A percentile compares a stretch with the other conserved stretches of the same genome.
Evolutionary conservation across 768 basidiomycete genomes (phyloP).

Genomic region (Jaapia argillacea): DNA sequence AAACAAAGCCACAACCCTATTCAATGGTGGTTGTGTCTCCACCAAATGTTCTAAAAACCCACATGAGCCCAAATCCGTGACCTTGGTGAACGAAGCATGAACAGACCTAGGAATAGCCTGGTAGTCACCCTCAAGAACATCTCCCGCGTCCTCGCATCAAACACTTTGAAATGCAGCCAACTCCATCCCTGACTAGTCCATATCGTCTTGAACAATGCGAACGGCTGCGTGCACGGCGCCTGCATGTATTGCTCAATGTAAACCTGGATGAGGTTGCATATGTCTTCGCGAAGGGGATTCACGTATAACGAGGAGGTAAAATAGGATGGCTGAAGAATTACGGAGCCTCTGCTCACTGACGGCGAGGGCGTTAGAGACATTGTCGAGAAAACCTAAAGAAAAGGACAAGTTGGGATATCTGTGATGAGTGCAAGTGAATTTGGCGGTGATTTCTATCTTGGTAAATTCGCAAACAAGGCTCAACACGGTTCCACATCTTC

Average conservation of each 20-base stretch:
- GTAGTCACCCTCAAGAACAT: constrained; percentile 47
- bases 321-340: constrained; percentile 62
- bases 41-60: constrained; percentile 45
- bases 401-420: neutral
- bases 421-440: neutral
- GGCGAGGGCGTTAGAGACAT: constrained; percentile 44
- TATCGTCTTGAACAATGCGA: constrained; percentile 57
- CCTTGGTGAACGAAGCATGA: neutral
- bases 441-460: too few relatives aligned
- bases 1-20: constrained; percentile 54
- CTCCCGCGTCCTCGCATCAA: constrained; percentile 58
- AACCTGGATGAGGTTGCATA: constrained; percentile 37
- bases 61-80: too few relatives aligned
- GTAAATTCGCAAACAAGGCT: too few relatives aligned
- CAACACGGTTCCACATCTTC: neutral
- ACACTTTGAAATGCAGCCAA: constrained; percentile 67
- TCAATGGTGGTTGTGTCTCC: constrained; percentile 39
- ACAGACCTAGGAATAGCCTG: constrained; percentile 60
- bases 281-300: constrained; percentile 52
- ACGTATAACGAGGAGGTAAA: constrained; percentile 75
- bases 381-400: too few relatives aligned
- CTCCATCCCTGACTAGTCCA: constrained; percentile 66
- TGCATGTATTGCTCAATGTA: constrained; percentile 41
- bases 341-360: constrained; percentile 47
- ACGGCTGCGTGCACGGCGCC: constrained; percentile 32